phyloP scores from a whole-genome alignment of 768 basidiomycete species.

The Rhizopogon vinicolor region DNA sequence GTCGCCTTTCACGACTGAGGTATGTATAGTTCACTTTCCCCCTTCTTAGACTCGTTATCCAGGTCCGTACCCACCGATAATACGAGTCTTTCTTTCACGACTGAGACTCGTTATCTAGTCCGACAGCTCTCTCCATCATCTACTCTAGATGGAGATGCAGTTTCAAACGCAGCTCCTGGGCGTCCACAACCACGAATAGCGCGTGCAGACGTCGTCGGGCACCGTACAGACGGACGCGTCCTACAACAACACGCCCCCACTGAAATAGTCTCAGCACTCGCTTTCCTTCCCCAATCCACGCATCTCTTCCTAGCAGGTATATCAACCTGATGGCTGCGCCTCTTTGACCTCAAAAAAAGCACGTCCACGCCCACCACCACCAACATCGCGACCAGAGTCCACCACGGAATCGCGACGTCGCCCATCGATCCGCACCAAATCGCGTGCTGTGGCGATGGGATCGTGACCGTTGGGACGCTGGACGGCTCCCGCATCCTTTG shows the following conservation, averaged over 20 bases:
- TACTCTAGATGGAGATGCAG: neutral
- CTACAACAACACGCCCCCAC: slow-evolving; percentile 67
- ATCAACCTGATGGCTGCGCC: slow-evolving; percentile 68
- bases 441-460: too few species aligned
- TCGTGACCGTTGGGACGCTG: too few species aligned
- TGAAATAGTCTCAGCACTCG: slow-evolving; percentile 67
- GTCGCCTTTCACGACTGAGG: too few species aligned
- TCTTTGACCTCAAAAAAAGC: slow-evolving; percentile 79
- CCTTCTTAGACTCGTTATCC: too few species aligned
- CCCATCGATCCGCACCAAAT: too few species aligned
- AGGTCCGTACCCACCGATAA: too few species aligned
- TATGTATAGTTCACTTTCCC: too few species aligned
- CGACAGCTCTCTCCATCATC: slow-evolving; percentile 12
- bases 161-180: slow-evolving; percentile 1
- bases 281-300: slow-evolving; percentile 67
- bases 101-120: too few species aligned
- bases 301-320: slow-evolving; percentile 69
- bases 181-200: slow-evolving; percentile 31
- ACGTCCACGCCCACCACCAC: slow-evolving; percentile 35
- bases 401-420: too few species aligned
- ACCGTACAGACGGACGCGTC: slow-evolving; percentile 44
- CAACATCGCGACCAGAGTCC: slow-evolving; percentile 24
- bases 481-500: too few species aligned
- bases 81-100: too few species aligned
- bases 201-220: slow-evolving; percentile 26